Conservation (phyloP, 768 basidiomycete genomes). For the Chalciporus piperatus region DNA sequence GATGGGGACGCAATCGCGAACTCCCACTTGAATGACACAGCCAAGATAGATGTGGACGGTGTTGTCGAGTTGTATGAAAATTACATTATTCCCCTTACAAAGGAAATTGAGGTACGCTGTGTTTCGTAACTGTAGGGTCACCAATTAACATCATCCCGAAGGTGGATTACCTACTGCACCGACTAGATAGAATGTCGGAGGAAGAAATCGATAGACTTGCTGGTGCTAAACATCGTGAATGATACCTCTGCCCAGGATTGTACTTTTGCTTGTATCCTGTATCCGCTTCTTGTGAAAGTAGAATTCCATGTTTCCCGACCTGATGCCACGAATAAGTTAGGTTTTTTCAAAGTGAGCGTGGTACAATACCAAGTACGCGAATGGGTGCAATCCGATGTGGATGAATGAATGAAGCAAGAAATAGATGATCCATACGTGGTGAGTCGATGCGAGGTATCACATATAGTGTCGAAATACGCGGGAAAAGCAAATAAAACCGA, state of each 20-base stretch:
- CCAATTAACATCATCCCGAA: conserved; percentile 29
- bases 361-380: conserved; percentile 20
- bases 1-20: conserved; percentile 53
- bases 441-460: conserved; percentile 18
- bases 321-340: conserved; percentile 16
- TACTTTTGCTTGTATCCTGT: conserved; percentile 5
- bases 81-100: conserved; percentile 95
- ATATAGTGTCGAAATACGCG: conserved; percentile 9
- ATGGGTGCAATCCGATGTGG: conserved; percentile 17
- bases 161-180: conserved; percentile 94
- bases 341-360: conserved; percentile 15
- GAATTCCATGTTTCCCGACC: not conserved
- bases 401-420: conserved; percentile 23
- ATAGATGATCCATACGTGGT: conserved; percentile 15
- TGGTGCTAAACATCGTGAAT: conserved; percentile 3
- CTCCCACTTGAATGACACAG: conserved; percentile 31
- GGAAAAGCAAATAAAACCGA: not conserved
- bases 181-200: conserved; percentile 81
- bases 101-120: conserved; percentile 88
- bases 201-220: conserved; percentile 72
- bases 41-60: conserved; percentile 88
- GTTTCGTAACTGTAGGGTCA: not conserved
- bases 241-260: conserved; percentile 6
- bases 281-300: conserved; percentile 5
- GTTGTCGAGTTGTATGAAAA: conserved; percentile 93